A percentile compares a stretch with the other conserved stretches of the same genome.
phyloP scores from a whole-genome alignment of 2,329 filamentous ascomycete species.

The Exophiala mesophila region DNA sequence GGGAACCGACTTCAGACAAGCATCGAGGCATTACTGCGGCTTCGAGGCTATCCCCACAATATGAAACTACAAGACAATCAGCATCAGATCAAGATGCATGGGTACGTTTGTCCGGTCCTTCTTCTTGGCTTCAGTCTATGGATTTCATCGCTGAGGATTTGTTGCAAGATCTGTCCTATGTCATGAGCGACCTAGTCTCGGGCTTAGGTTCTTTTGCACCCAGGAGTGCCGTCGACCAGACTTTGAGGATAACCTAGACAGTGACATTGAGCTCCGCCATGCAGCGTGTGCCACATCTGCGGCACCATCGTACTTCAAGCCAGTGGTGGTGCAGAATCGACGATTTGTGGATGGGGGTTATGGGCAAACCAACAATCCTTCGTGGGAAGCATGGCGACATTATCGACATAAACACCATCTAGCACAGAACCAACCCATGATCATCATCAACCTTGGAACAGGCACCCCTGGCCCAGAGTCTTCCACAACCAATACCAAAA shows the following conservation, averaged over 20 bases:
- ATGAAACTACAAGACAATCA: slow-evolving; percentile 11
- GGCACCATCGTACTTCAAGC: slow-evolving; percentile 23
- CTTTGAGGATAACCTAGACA: slow-evolving; percentile 4
- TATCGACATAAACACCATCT: slow-evolving; percentile 18
- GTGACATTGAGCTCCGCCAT: slow-evolving; percentile 18
- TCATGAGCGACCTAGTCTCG: slow-evolving; percentile 15
- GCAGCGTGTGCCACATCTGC: slow-evolving; percentile 24
- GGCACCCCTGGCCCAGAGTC: slow-evolving; percentile 11
- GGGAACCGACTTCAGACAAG: slow-evolving; percentile 14
- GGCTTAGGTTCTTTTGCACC: slow-evolving; percentile 22
- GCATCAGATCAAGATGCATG: slow-evolving; percentile 14
- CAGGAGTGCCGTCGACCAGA: slow-evolving; percentile 18
- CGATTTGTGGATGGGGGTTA: slow-evolving; percentile 21
- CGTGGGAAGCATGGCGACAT: slow-evolving; percentile 20
- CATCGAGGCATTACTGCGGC: slow-evolving; percentile 15
- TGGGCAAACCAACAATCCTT: slow-evolving; percentile 24
- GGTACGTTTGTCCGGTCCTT: neutral
- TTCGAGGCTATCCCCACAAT: slow-evolving; percentile 7
- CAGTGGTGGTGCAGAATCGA: slow-evolving; percentile 17
- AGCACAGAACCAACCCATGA: slow-evolving; percentile 9
- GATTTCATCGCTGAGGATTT: no score
- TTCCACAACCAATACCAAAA: slow-evolving; percentile 4
- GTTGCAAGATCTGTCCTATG: slow-evolving; percentile 17
- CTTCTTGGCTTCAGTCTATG: no score
- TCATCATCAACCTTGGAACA: slow-evolving; percentile 24